Base-by-base conservation (phyloP, 169 alveolate species). In the Eimeria necatrix region DNA sequence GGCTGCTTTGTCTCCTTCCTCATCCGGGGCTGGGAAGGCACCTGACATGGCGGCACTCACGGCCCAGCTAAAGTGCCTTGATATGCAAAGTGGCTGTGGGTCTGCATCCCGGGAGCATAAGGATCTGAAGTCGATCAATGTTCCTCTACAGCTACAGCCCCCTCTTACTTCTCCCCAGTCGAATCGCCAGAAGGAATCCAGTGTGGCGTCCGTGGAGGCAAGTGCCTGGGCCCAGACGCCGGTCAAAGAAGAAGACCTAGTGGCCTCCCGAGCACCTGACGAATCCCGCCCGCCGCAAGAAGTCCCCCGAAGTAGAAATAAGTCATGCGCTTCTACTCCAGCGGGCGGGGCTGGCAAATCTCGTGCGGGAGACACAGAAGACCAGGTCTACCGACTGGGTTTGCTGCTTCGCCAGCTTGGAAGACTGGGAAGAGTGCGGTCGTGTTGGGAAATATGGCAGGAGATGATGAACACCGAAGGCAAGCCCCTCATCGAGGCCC, bases 391-490 rank as follows among this genome's bases (percentile, higher is more conserved):
- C 74, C 84, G 93, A 20, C 61, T 60, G 61, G 95, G 95, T 46
- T 73, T 92, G 70, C 78, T 80, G 71, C 95, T 92, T 61, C 81
- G 95, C 22, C 95, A 92, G 91, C 90, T 92, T 53, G 95, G 95
- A 14, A 24, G 95, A 46, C 80, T 86, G 18, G 95, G 95, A 68
- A 70, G 85, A 46, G 95, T 92, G 48, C 90, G 90, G 51, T 73
- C 93, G n/a, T 92, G 95, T 60, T 92, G 95, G 95, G 83, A 86
- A 76, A 86, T 92, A 18, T 92, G 95, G 95, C 87, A 80, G 61
- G 89, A 81, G 53, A 78, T 81, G 76, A 68, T 78, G 95, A 92
- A 92, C 56, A 81, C 86, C 9, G 74, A 80, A 92, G 95, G 95
- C 78, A 81, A 61, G 95, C 64, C 26, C 60, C 6, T 9, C 49